These are phyloP conservation scores for Beta corolliflora DNA, from an alignment of 179 eudicot species.

Conservation along the genomic window DNA sequence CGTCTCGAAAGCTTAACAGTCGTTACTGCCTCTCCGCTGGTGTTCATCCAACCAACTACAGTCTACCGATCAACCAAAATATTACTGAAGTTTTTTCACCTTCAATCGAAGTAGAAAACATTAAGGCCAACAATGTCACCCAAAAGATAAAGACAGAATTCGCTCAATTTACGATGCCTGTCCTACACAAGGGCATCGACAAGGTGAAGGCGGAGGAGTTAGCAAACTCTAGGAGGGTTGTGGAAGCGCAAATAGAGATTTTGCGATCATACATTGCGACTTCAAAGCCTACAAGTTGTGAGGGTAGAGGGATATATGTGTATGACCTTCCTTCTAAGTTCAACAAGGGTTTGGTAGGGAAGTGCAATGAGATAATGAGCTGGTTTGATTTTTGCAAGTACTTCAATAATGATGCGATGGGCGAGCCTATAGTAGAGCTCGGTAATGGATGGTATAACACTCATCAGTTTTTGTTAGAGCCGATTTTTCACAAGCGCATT, in stretches of 20 bases:
- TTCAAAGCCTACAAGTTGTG: constrained; percentile 36
- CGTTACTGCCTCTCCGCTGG: constrained; percentile 70
- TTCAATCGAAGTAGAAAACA: neutral
- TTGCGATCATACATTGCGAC: constrained; percentile 51
- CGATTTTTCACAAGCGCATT: constrained; percentile 58
- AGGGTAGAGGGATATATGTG: constrained; percentile 62
- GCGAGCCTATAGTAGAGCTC: constrained; percentile 56
- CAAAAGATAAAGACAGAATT: neutral
- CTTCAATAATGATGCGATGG: constrained; percentile 55
- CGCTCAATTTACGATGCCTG: constrained; percentile 4
- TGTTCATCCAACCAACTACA: constrained; percentile 38
- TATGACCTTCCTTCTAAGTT: constrained; percentile 72
- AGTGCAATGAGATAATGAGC: constrained; percentile 49
- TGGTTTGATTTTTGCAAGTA: constrained; percentile 63
- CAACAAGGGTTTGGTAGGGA: constrained; percentile 53
- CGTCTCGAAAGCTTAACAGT: constrained; percentile 60
- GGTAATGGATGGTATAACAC: constrained; percentile 74
- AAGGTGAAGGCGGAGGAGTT: constrained; percentile 33
- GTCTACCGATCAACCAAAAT: constrained; percentile 40
- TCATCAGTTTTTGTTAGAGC: constrained; percentile 69
- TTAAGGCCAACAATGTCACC: too few relatives aligned
- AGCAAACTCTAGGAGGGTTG: constrained; percentile 36
- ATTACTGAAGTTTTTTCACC: neutral
- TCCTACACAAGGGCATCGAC: neutral
- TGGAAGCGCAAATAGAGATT: constrained; percentile 41